A percentile compares a stretch with the other conserved stretches of the same genome.
phyloP scores from a whole-genome alignment of 2,329 filamentous ascomycete species.

The Alternaria burnsii region DNA sequence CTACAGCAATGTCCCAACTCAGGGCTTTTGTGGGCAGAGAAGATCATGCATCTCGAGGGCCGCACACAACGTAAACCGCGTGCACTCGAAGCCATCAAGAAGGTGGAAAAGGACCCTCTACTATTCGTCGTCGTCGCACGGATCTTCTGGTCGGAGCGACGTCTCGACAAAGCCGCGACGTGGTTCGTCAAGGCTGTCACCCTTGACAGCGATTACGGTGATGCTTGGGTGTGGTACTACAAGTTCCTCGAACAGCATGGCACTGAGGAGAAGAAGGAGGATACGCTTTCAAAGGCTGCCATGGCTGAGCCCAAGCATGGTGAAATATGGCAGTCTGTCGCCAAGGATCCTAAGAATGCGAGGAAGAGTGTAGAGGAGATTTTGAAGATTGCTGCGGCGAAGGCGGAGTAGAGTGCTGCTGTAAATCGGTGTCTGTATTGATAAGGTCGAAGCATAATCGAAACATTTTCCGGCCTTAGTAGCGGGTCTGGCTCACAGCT shows the following conservation, averaged over 20 bases:
- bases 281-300: constrained; percentile 82
- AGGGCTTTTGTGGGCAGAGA: constrained; percentile 90
- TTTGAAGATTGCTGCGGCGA: constrained; percentile 76
- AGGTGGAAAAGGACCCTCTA: constrained; percentile 89
- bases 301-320: constrained; percentile 89
- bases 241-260: constrained; percentile 93
- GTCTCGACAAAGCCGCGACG: constrained; percentile 89
- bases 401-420: constrained; percentile 54
- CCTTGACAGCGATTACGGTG: constrained; percentile 84
- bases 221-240: constrained; percentile 98
- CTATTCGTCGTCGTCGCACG: constrained; percentile 91
- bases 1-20: constrained; percentile 89
- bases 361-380: constrained; percentile 80
- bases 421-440: background rate
- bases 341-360: constrained; percentile 86
- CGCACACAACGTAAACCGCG: constrained; percentile 92
- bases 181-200: constrained; percentile 98
- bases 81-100: constrained; percentile 93
- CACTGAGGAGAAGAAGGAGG: constrained; percentile 88
- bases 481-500: too few species aligned
- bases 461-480: too few species aligned
- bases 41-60: constrained; percentile 92
- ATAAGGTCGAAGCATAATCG: too few species aligned
- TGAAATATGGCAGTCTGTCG: constrained; percentile 86
- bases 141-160: constrained; percentile 94